Conservation (phyloP, 306 rosid genomes). For the Prunus mume region DNA sequence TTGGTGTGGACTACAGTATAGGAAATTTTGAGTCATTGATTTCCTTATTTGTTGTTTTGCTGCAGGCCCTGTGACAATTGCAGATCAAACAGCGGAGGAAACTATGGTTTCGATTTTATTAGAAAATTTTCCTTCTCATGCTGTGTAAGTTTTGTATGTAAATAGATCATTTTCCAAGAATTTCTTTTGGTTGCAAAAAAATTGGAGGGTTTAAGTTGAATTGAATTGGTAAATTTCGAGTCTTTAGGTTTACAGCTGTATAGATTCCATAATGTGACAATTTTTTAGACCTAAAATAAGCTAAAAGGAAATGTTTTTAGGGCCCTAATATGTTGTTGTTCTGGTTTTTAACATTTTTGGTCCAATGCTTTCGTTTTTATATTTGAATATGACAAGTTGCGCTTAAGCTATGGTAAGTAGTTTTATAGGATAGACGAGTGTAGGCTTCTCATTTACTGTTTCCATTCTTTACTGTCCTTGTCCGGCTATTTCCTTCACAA, state of each 20-base stretch:
- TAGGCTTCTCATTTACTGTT: neutral
- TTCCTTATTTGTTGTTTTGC: neutral
- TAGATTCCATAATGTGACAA: neutral
- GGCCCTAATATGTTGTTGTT: neutral
- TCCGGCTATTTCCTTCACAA: neutral
- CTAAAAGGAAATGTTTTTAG: neutral
- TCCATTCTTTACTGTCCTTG: neutral
- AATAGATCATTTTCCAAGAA: neutral
- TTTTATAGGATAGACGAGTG: neutral
- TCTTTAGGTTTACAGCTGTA: neutral
- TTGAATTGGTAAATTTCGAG: neutral
- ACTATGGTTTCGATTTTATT: slow-evolving; percentile 66
- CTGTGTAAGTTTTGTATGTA: slow-evolving; percentile 45
- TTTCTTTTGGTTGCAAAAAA: neutral
- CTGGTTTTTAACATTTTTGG: neutral
- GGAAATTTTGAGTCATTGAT: neutral
- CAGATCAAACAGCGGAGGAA: slow-evolving; percentile 89
- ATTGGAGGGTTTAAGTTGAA: neutral
- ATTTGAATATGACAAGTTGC: neutral
- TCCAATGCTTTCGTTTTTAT: too few species aligned
- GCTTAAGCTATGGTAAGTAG: neutral
- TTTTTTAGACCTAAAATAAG: neutral
- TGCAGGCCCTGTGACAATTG: slow-evolving; percentile 91
- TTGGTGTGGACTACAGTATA: neutral
- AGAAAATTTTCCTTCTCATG: slow-evolving; percentile 77